Evolutionary conservation across 2,329 filamentous ascomycete species (phyloP), one percentile per base, ranked within the genome.

Genomic region (Aureobasidium sp.): DNA sequence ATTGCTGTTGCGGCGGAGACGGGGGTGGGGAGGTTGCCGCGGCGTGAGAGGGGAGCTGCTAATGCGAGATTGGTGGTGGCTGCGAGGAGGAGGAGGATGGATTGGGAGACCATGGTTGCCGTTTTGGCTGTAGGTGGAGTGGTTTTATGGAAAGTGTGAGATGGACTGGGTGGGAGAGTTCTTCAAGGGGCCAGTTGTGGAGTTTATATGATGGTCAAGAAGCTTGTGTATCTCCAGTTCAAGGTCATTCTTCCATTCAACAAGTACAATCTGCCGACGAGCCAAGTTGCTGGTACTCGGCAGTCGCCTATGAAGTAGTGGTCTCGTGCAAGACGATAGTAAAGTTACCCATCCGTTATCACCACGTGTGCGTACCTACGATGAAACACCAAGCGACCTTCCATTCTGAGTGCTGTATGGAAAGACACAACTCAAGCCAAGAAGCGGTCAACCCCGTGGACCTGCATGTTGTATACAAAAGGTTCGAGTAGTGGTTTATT

Each of bases 1-100:
- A 65, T 63, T 30, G 68, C 68, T 3, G 68, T 70, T n/a, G 68
- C 62, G n/a, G 65, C 68, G 4, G 68, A 67, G 50, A 71, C 63
- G 15, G 69, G 68, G 0, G 65, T 67, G 37, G 68, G 68, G 5
- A 71, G 65, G 54, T 71, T 70, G 60, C 69, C 69, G 58, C 69
- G 64, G 44, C 58, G 57, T 8, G 65, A 49, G 50, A 67, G 49
- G 16, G 68, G 68, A 2, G 68, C 68, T 27, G 69, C 68, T 13
- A 69, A 10, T 25, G 63, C 65, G 16, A 50, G 44, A 10, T 25
- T 6, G 15, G 59, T 48, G 45, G 62, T 65, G 10, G 66, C 64
- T 3, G 65, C 65, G 34, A 66, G 57, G 41, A 69, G 57, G 41
- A 69, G 62, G 44, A 67, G 62, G 25, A 21, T 15, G 37, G 65